These are phyloP conservation scores for Darksidea phi DNA, from an alignment of 495 filamentous ascomycete genomes.

Conservation along the genomic window DNA sequence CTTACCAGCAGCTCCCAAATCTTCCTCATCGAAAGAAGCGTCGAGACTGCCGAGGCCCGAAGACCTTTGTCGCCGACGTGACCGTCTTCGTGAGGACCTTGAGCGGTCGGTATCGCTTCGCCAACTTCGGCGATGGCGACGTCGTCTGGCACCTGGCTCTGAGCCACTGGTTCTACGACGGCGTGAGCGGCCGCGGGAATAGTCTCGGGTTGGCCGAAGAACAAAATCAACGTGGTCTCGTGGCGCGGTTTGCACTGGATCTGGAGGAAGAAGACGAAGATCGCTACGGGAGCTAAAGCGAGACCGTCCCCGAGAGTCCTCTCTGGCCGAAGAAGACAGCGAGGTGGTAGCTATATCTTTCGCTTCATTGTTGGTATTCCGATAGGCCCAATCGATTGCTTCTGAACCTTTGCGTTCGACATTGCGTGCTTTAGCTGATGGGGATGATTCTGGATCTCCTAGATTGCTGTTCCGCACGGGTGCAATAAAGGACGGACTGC, in stretches of 20 bases:
- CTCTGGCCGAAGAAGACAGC: not conserved
- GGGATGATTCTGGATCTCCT: not conserved
- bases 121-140: constrained; percentile 5
- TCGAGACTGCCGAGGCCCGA: constrained; percentile 5
- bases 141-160: not conserved
- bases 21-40: constrained; percentile 9
- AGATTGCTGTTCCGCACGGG: not conserved
- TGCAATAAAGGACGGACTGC: too few species aligned
- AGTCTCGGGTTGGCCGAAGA: constrained; percentile 13
- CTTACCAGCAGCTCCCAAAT: not conserved
- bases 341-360: not conserved
- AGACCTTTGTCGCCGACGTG: not conserved
- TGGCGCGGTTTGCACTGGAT: constrained; percentile 5
- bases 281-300: constrained; percentile 4
- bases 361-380: not conserved
- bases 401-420: constrained; percentile 3
- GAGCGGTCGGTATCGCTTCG: constrained; percentile 7
- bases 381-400: constrained; percentile 30
- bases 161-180: not conserved
- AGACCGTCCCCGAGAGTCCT: constrained; percentile 4
- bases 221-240: constrained; percentile 27
- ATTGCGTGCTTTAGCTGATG: not conserved
- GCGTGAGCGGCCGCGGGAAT: constrained; percentile 14
- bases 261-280: constrained; percentile 4
- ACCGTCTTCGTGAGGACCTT: not conserved